Conservation (phyloP, 768 basidiomycete species). For the Xerocomellus chrysenteron region DNA sequence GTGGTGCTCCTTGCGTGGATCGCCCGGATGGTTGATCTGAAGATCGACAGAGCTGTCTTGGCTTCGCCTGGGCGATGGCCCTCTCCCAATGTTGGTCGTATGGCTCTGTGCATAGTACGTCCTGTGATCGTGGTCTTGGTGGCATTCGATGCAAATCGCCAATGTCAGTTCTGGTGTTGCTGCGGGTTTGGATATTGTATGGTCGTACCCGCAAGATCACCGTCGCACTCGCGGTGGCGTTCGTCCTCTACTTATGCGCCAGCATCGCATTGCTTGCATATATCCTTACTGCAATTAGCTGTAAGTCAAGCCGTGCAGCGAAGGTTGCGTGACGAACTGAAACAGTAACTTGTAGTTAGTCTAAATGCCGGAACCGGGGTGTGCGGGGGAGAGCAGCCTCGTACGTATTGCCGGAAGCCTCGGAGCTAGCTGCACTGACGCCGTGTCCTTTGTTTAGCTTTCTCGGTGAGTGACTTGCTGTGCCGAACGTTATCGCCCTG, state of each 20-base stretch:
- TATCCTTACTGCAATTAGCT: neutral
- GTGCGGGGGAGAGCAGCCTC: neutral
- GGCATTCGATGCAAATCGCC: neutral
- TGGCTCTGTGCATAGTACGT: conserved; percentile 1
- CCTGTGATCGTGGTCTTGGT: neutral
- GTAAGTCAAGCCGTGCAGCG: neutral
- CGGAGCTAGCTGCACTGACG: neutral
- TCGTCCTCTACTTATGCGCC: neutral
- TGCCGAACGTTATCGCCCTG: neutral
- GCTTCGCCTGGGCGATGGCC: neutral
- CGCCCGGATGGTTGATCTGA: neutral
- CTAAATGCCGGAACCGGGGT: rapidly evolving
- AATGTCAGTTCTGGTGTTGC: neutral
- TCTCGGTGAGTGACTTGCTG: neutral
- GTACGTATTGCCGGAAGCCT: neutral
- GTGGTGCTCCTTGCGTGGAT: neutral
- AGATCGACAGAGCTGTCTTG: neutral
- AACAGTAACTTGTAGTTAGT: neutral
- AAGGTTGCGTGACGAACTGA: neutral
- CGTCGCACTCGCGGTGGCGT: neutral
- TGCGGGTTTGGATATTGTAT: conserved; percentile 2
- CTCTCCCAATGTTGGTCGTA: neutral
- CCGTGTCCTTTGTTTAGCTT: neutral
- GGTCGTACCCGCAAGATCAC: neutral
- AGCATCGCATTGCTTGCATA: neutral